Base-by-base conservation (phyloP, 495 filamentous ascomycete species). In the Aspergillus baeticus region DNA sequence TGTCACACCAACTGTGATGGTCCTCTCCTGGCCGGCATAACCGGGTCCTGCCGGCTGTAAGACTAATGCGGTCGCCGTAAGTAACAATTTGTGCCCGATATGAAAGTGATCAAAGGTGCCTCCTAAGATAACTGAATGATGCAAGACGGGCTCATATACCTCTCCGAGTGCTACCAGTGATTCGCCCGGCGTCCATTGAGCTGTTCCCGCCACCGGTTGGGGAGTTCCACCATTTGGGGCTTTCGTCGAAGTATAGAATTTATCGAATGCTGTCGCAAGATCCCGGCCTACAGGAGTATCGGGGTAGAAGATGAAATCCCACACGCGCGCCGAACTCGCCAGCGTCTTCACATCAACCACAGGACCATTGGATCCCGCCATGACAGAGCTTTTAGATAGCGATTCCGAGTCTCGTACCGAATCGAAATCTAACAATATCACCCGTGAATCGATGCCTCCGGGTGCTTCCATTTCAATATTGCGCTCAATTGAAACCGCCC, bases 81-180 rank as follows among this genome's bases (percentile, higher is more conserved):
- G 77, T 6, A 98, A 82, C 20, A 97, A 79, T 66, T 96, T 97
- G 76, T 98, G 94, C n/a, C 94, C 94, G 23, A 89, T 82, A 66
- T 98, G 94, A 35, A 98, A 83, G 71, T 98, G 90, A 70, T 98
- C 94, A 68, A 98, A 98, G 4, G 94, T 98, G 17, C 94, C 94
- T 38, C 93, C 94, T 31, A 98, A 85, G n/a, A 83, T 85, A 31
- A 96, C 87, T 15, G 81, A 79, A 58, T 70, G 66, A 65, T 86
- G 80, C 42, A 66, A 62, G 17, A 50, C 61, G 23, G 54, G 54
- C 39, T 58, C 53, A n/a, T 45, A 10, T 31, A 58, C 41, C 42
- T 69, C 53, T 26, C 69, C 62, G 26, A 69, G 55, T 42, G 53
- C 39, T 41, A 74, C 22, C 38, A 65, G 51, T 26, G 56, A 58